Evolutionary conservation across 2,329 filamentous ascomycete genomes (phyloP).

Genomic region (Ophiostoma ulmi): DNA sequence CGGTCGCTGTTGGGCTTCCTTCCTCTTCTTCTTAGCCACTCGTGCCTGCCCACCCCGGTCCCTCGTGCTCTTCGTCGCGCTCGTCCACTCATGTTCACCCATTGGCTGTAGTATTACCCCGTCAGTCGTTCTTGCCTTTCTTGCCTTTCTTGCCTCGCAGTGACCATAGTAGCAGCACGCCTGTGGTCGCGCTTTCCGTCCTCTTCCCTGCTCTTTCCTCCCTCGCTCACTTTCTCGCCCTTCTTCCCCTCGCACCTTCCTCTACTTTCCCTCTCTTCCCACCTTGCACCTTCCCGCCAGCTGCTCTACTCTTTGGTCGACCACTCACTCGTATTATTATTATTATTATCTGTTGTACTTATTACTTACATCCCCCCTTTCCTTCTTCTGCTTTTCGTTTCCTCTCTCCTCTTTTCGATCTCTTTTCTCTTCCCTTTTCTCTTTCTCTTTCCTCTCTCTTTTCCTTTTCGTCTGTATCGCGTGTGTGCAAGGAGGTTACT

Average conservation of each 20-base stretch:
- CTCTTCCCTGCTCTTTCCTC: constrained; percentile 20
- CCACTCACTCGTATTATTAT: constrained; percentile 5
- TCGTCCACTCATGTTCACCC: constrained; percentile 19
- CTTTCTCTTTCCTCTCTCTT: constrained; percentile 33
- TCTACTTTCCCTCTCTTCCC: not conserved
- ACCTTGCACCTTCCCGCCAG: constrained; percentile 9
- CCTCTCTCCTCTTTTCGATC: constrained; percentile 33
- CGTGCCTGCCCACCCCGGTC: constrained; percentile 25
- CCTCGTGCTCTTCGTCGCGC: constrained; percentile 14
- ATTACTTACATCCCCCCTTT: constrained; percentile 14
- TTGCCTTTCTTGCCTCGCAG: not conserved
- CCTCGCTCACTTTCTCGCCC: constrained; percentile 14
- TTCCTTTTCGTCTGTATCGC: constrained; percentile 34
- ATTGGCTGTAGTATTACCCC: not conserved
- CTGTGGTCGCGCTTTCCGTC: constrained; percentile 20
- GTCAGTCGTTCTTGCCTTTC: not conserved
- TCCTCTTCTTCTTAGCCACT: constrained; percentile 9
- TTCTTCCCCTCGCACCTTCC: constrained; percentile 1
- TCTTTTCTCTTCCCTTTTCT: constrained; percentile 38
- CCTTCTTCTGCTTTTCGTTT: not conserved
- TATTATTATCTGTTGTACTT: constrained; percentile 12
- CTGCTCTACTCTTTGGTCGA: not conserved
- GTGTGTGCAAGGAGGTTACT: constrained; percentile 15
- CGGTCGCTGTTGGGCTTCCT: constrained; percentile 24
- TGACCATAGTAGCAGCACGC: not conserved